Conservation (phyloP, 345 rosid species). For the Alliaria petiolata region DNA sequence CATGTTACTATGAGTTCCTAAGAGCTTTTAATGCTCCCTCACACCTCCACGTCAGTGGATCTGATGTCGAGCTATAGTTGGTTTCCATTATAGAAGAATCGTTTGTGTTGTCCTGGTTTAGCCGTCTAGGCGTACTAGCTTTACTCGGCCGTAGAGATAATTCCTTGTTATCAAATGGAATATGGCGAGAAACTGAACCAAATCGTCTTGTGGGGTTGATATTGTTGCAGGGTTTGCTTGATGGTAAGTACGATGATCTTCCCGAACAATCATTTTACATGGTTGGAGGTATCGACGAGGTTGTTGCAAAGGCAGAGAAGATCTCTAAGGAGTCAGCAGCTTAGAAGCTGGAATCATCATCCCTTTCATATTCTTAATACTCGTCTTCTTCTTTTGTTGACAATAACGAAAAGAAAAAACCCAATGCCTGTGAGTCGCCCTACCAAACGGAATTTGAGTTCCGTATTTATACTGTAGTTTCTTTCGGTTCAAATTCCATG, state of each 20-base stretch:
- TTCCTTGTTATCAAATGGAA: background rate
- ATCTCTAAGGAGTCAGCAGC: constrained; percentile 34
- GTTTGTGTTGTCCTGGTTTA: background rate
- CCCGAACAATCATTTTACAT: constrained; percentile 60
- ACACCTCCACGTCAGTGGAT: background rate
- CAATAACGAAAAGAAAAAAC: constrained; percentile 27
- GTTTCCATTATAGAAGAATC: background rate
- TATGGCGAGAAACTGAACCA: background rate
- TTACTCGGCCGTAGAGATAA: background rate
- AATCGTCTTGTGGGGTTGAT: constrained; percentile 26
- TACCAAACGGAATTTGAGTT: constrained; percentile 8
- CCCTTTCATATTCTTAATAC: background rate
- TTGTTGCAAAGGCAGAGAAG: constrained; percentile 46
- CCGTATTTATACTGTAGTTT: constrained; percentile 14
- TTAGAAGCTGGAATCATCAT: constrained; percentile 10
- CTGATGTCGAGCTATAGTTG: background rate
- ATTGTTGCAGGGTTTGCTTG: constrained; percentile 23
- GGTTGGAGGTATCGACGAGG: constrained; percentile 62
- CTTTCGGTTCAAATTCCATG: background rate
- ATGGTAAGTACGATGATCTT: constrained; percentile 41
- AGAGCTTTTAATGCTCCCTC: background rate
- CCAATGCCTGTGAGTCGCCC: constrained; percentile 2
- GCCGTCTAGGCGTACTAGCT: background rate
- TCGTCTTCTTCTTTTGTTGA: constrained; percentile 8
- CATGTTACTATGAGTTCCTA: background rate